Base-by-base conservation (phyloP, 495 filamentous ascomycete genomes). In the Penicillium chermesinum region DNA sequence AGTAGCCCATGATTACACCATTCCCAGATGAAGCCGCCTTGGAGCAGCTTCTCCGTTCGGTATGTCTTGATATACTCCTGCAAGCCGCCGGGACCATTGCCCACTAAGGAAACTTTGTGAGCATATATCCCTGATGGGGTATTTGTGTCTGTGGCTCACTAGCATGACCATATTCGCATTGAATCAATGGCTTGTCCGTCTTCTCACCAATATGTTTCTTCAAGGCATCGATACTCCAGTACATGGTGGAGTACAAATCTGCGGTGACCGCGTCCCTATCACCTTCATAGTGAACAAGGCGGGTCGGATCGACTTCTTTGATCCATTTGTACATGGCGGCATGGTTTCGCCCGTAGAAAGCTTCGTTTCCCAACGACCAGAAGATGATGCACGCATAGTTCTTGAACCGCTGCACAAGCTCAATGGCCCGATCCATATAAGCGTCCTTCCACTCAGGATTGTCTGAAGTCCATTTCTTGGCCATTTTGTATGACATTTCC, bases 1-100 rank as follows among this genome's bases (percentile, higher is more conserved):
- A 73, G 63, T 1, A 88, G 65, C 1, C 85, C 84, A 46, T 86
- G 83, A 54, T 86, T 87, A 1, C 80, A 77, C 84, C 84, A 87
- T 57, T 86, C 83, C 83, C 84, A 88, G 20, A 86, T 76, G 45
- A 82, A 87, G 6, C 84, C 84, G 1, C 84, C 84, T 54, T 86
- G 82, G 5, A 88, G 69, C 8, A 74, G 70, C 0, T 70, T 73
- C 47, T 84, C 55, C 22, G 72, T 62, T 12, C 73, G 72, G 54
- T 86, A 87, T 1, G 71, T 69, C 14, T 83, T 69, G 33, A 79
- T 69, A 49, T 88, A 87, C 49, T 86, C 84, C 56, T 82, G 70
- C 5, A 87, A 68, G 16, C 71, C 75, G 1, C 84, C 84, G 0
- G 85, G 85, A 0, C 83, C 85, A 48, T 86, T 88, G 2, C 85